These are phyloP conservation scores for Daldinia eschscholtzii DNA, from an alignment of 2,329 filamentous ascomycete genomes.

Conservation along the genomic window DNA sequence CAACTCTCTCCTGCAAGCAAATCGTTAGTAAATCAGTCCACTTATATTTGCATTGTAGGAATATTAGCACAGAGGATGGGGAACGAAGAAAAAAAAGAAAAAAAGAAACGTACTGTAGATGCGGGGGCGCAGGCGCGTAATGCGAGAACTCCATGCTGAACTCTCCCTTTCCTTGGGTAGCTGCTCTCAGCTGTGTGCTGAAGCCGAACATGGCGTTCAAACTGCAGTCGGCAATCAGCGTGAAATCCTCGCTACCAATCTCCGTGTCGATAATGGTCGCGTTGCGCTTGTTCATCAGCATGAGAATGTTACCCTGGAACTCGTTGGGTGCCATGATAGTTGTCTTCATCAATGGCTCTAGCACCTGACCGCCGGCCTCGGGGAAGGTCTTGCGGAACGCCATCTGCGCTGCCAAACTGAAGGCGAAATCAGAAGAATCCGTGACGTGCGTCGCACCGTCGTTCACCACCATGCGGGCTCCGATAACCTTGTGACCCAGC, in stretches of 20 bases:
- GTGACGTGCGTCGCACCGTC: conserved; percentile 98
- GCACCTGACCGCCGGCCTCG: conserved; percentile 82
- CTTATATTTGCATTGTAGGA: not conserved
- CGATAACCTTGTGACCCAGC: conserved; percentile 92
- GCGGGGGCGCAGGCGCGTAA: conserved; percentile 86
- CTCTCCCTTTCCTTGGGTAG: conserved; percentile 98
- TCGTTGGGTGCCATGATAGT: conserved; percentile 95
- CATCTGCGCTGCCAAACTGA: conserved; percentile 94
- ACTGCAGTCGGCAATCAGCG: conserved; percentile 89
- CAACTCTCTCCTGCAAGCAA: conserved; percentile 65
- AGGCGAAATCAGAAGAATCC: conserved; percentile 96
- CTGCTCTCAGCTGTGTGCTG: conserved; percentile 87
- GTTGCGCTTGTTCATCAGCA: conserved; percentile 95
- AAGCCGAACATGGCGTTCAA: conserved; percentile 99
- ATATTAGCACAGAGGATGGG: not conserved
- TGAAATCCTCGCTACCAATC: conserved; percentile 93
- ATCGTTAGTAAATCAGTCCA: conserved; percentile 44
- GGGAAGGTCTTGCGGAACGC: conserved; percentile 95
- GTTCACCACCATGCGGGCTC: conserved; percentile 90
- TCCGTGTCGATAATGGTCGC: conserved; percentile 96
- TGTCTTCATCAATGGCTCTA: conserved; percentile 98
- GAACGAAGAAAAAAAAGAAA: not conserved
- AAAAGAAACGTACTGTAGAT: conserved; percentile 78
- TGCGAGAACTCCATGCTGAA: conserved; percentile 99
- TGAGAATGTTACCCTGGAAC: conserved; percentile 97